Conservation (phyloP, 2,329 filamentous ascomycete genomes). For the Ambrosiella cleistominuta region DNA sequence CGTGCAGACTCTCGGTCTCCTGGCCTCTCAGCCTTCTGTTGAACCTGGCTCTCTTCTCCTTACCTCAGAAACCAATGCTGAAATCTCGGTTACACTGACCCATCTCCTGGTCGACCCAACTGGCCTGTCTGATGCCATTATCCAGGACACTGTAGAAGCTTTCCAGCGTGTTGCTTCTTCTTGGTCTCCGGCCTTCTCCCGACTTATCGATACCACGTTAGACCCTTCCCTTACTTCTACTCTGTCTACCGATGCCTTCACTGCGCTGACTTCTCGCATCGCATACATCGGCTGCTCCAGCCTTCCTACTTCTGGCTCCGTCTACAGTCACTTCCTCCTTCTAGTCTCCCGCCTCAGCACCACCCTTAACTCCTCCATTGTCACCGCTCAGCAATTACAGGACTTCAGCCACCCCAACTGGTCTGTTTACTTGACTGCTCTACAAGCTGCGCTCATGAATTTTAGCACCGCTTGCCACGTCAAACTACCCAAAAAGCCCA, state of each 20-base stretch:
- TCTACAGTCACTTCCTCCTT: constrained; percentile 25
- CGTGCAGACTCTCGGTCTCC: constrained; percentile 28
- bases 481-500: constrained; percentile 11
- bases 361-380: constrained; percentile 6
- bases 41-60: constrained; percentile 19
- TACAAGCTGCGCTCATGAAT: constrained; percentile 22
- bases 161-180: constrained; percentile 23
- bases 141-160: constrained; percentile 26
- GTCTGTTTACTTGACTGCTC: constrained; percentile 13
- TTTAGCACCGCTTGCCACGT: constrained; percentile 25
- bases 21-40: constrained; percentile 25
- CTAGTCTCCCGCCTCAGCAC: constrained; percentile 17
- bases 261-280: constrained; percentile 26
- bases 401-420: constrained; percentile 2
- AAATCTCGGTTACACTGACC: constrained; percentile 21
- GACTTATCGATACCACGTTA: constrained; percentile 13
- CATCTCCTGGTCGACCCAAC: constrained; percentile 17
- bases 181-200: constrained; percentile 22
- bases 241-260: constrained; percentile 17
- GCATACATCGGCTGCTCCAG: constrained; percentile 33
- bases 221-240: not conserved
- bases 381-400: not conserved
- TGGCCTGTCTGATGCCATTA: constrained; percentile 21
- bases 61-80: constrained; percentile 19
- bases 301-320: constrained; percentile 17